Percentiles rank a stretch among this genome's conserved stretches.
Evolutionary conservation across 2,329 filamentous ascomycete species (phyloP).

Genomic region (Colletotrichum gloeosporioides): DNA sequence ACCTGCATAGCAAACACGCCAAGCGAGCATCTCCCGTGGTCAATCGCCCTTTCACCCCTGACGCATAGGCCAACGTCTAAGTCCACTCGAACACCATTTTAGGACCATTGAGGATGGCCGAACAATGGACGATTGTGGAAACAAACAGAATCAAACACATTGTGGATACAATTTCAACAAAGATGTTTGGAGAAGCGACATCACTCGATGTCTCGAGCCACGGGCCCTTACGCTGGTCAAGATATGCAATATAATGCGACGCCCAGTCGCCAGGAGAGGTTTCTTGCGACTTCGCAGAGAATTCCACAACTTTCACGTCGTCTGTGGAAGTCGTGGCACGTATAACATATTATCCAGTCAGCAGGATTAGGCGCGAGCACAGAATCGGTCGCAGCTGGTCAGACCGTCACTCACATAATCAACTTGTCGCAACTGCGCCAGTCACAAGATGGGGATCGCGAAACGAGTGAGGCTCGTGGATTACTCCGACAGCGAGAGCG

Average conservation of each 20-base stretch:
- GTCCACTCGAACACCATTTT: background rate
- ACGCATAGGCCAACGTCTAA: background rate
- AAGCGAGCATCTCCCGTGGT: background rate
- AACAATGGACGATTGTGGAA: background rate
- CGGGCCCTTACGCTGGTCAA: background rate
- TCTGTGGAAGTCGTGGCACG: background rate
- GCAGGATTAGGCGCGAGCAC: background rate
- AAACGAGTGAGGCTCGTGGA: background rate
- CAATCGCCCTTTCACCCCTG: background rate
- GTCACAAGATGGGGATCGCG: background rate
- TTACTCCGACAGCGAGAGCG: background rate
- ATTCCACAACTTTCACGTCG: background rate
- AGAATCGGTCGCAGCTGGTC: background rate
- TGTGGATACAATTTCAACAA: background rate
- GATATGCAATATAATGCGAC: background rate
- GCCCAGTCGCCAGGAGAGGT: background rate
- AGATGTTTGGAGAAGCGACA: background rate
- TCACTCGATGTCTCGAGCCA: background rate
- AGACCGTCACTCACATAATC: background rate
- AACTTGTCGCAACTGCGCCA: background rate
- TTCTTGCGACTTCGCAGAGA: background rate
- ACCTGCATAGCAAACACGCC: background rate
- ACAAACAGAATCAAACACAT: background rate
- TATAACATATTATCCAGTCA: background rate
- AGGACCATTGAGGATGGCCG: background rate